A percentile compares a stretch with the other conserved stretches of the same genome.
phyloP scores from a whole-genome alignment of 2,329 filamentous ascomycete genomes.

The Rugonectria rugulosa region DNA sequence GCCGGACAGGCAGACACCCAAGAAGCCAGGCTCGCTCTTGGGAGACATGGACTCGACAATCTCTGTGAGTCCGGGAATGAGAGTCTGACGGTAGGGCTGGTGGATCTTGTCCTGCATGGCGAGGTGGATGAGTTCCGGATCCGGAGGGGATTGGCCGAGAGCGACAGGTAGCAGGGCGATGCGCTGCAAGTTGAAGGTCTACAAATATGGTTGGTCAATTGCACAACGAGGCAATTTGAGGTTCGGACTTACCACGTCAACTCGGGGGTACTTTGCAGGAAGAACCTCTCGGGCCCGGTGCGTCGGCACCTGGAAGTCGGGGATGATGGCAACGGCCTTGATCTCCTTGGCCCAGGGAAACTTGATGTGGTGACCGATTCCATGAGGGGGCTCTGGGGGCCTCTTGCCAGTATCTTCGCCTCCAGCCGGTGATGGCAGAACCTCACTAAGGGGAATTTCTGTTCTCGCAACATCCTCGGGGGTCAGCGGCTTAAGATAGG shows the following conservation, averaged over 20 bases:
- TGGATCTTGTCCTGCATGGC: slow-evolving; percentile 99
- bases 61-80: slow-evolving; percentile 91
- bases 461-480: slow-evolving; percentile 88
- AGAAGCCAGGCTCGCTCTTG: slow-evolving; percentile 81
- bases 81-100: slow-evolving; percentile 90
- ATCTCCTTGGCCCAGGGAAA: slow-evolving; percentile 95
- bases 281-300: slow-evolving; percentile 88
- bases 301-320: slow-evolving; percentile 94
- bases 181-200: slow-evolving; percentile 92
- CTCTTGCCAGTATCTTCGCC: slow-evolving; percentile 87
- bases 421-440: slow-evolving; percentile 87
- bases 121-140: slow-evolving; percentile 92
- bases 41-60: slow-evolving; percentile 93
- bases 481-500: slow-evolving; percentile 90
- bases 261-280: slow-evolving; percentile 78
- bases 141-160: slow-evolving; percentile 86
- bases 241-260: slow-evolving; percentile 74
- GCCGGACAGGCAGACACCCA: slow-evolving; percentile 94
- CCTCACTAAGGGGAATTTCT: slow-evolving; percentile 94
- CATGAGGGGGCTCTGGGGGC: slow-evolving; percentile 87
- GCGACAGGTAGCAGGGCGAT: slow-evolving; percentile 91
- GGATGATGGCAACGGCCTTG: slow-evolving; percentile 96
- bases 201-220: not conserved
- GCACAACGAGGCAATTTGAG: not conserved
- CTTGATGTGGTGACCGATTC: slow-evolving; percentile 96